Evolutionary conservation across 257 asterid genomes (phyloP).

Genomic region (Marsdenia floribunda): DNA sequence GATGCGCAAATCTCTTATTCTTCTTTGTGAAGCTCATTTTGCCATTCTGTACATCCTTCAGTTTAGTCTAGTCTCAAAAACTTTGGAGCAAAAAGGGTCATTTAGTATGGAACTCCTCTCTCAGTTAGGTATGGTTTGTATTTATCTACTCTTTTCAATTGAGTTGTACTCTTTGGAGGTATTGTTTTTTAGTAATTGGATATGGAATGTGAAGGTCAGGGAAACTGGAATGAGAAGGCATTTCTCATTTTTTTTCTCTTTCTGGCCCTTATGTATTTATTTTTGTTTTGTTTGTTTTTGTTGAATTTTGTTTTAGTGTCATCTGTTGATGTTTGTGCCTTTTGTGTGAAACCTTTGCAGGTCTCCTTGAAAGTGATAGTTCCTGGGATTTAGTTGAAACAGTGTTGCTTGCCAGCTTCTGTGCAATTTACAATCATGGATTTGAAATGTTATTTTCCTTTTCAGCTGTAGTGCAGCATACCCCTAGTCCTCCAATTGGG

Average conservation of each 20-base stretch:
- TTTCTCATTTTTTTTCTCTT: conserved; percentile 12
- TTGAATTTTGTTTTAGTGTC: conserved; percentile 2
- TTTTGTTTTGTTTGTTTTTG: neutral
- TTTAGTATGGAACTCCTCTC: conserved; percentile 57
- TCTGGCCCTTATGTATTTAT: neutral
- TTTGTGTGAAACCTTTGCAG: conserved; percentile 39
- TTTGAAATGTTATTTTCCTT: conserved; percentile 84
- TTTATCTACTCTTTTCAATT: neutral
- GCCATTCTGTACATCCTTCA: conserved; percentile 84
- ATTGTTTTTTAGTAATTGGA: neutral
- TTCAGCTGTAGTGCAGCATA: conserved; percentile 82
- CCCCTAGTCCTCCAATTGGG: conserved; percentile 86
- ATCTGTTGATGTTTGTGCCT: conserved; percentile 12
- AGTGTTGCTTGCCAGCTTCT: conserved; percentile 87
- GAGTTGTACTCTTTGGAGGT: neutral
- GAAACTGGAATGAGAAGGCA: conserved; percentile 7
- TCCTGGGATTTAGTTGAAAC: conserved; percentile 81
- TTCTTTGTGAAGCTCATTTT: conserved; percentile 91
- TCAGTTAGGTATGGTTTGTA: conserved; percentile 67
- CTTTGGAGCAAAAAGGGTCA: conserved; percentile 61
- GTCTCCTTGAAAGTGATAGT: conserved; percentile 72
- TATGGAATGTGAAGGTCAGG: neutral
- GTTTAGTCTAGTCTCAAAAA: conserved; percentile 69
- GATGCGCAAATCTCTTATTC: conserved; percentile 82
- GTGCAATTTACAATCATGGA: conserved; percentile 94